Percentiles rank a stretch among this genome's conserved stretches.
Evolutionary conservation across 2,329 filamentous ascomycete genomes (phyloP).

Genomic region (Penicillium corylophilum): DNA sequence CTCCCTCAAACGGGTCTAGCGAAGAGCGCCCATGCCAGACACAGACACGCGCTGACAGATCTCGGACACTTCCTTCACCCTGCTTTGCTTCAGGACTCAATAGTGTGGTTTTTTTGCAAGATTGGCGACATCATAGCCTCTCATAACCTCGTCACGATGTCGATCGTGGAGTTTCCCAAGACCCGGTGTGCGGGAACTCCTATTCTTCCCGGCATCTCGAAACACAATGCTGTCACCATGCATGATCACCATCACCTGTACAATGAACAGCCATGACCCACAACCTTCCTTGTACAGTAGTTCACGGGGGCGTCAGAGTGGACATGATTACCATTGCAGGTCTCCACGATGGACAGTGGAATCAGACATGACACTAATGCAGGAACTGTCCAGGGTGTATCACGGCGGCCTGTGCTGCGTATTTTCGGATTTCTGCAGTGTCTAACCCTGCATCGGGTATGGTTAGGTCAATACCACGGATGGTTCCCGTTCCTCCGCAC

Average conservation of each 20-base stretch:
- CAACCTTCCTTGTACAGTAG: neutral
- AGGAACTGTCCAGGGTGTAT: conserved; percentile 32
- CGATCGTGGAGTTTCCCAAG: neutral
- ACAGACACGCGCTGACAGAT: neutral
- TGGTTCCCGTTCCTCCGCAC: conserved; percentile 10
- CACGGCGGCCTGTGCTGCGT: neutral
- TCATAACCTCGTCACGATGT: neutral
- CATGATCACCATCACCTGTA: neutral
- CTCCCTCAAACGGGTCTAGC: neutral
- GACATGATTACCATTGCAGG: conserved; percentile 11
- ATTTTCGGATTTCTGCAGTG: neutral
- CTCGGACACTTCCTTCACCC: neutral
- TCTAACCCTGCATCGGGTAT: neutral
- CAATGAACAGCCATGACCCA: neutral
- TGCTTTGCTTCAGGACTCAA: conserved; percentile 21
- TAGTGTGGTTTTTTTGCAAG: conserved; percentile 12
- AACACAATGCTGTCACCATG: neutral
- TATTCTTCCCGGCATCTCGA: conserved; percentile 6
- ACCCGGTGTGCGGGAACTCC: neutral
- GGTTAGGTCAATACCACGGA: neutral
- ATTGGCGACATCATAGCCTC: neutral
- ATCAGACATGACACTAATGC: conserved; percentile 35
- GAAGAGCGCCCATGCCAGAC: neutral
- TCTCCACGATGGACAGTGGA: conserved; percentile 3
- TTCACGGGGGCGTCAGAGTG: neutral